phyloP scores from a whole-genome alignment of 2,329 filamentous ascomycete genomes.

The Dactylellina sp. region DNA sequence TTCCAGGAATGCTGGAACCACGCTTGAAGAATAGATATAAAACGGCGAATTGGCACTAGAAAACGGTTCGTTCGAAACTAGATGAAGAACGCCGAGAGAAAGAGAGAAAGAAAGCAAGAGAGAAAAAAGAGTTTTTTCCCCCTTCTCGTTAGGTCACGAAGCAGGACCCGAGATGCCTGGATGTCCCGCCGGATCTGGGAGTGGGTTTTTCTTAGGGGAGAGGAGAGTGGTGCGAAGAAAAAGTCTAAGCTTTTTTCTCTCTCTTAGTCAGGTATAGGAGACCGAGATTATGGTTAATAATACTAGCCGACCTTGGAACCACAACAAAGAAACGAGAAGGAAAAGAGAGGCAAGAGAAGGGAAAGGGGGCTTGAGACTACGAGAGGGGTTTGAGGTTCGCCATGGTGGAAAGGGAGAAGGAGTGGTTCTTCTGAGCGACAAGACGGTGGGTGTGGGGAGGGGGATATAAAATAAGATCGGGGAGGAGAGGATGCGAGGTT shows the following conservation, averaged over 20 bases:
- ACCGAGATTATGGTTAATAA: background rate
- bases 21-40: too few species aligned
- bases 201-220: conserved; percentile 30
- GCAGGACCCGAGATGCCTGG: conserved; percentile 23
- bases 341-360: conserved; percentile 33
- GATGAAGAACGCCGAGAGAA: background rate
- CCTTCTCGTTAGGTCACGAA: conserved; percentile 16
- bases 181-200: conserved; percentile 31
- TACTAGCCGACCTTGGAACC: conserved; percentile 9
- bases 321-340: conserved; percentile 23
- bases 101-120: conserved; percentile 19
- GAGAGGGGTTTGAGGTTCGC: conserved; percentile 42
- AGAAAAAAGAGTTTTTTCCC: conserved; percentile 28
- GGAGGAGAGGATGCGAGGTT: conserved; percentile 8
- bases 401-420: conserved; percentile 33
- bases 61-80: too few species aligned
- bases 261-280: conserved; percentile 38
- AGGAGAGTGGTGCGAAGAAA: conserved; percentile 40
- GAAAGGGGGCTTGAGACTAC: conserved; percentile 14
- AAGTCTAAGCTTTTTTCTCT: conserved; percentile 49
- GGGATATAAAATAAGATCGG: conserved; percentile 22
- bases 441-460: conserved; percentile 18
- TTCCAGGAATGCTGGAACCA: conserved; percentile 9
- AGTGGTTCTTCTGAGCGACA: conserved; percentile 3
- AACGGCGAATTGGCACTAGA: too few species aligned